Base-by-base conservation (phyloP, 2,329 filamentous ascomycete species). In the Fusarium torreyae region DNA sequence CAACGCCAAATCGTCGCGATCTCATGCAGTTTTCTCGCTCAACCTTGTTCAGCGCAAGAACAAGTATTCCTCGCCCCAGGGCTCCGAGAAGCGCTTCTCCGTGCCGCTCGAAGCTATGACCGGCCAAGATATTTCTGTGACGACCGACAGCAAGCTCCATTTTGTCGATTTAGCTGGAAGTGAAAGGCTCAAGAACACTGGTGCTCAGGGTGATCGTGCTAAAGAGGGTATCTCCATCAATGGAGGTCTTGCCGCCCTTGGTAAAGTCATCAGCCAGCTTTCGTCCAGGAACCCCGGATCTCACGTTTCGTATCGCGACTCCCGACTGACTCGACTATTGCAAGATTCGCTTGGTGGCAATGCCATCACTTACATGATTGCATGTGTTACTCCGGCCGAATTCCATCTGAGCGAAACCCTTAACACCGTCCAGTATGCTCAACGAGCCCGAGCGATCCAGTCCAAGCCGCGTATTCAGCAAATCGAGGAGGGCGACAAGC, bases 321-420 rank as follows among this genome's bases (percentile, higher is more conserved):
- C 96, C n/a, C 94, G 94, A 78, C 89, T 99, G 73, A 99, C 96
- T 13, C 91, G 96, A 63, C 86, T 99, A 24, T 88, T 99, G 18
- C 96, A 99, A 83, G 96, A 99, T 80, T 99, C 96, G 1, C 86
- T 99, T 7, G 96, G 96, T 59, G 96, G 96, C 6, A 98, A 97
- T 77, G 96, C 96, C 36, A 97, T 98, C 77, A 99, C 96, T 1
- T 99, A 98, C 82, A 98, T 99, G 96, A 96, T 99, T 81, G 96
- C 96, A 10, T 99, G 96, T 81, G 94, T 99, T 31, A 99, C 95
- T 1, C 95, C 94, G 0, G 94, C 95, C 15, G 94, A 98, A 78
- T 99, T 99, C 77, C 96, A 99, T 78, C 85, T 99, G 44, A 98
- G 94, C 81, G 96, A 99, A 81, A 98, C 97, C 0, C 84, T 99